Evolutionary conservation across 225 moss, liverwort and hornwort genomes (phyloP), one percentile per base, ranked within the genome.

Genomic region (Neckera pumila): DNA sequence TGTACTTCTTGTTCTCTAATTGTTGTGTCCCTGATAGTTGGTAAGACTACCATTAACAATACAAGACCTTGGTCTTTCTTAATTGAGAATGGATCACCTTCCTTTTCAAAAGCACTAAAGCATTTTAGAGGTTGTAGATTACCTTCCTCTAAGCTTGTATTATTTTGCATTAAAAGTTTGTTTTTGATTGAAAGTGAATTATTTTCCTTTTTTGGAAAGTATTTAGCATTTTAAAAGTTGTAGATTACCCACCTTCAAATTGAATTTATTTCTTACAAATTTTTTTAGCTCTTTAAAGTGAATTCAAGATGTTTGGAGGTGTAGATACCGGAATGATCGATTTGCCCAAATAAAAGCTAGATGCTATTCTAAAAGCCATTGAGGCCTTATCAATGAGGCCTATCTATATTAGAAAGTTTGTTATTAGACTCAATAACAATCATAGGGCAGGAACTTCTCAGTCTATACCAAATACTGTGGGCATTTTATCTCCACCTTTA

Each of bases 91-190:
- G 1, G 4, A 69, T 25, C 10, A 70, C 3, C 3, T 0, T 8
- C 0, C 3, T 70, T n/a, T 3, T 23, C 0, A 0, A 69, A 70
- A 40, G 3, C 0, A 40, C 2, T 8, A 31, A 15, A 70, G 13
- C 8, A 26, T 40, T 25, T 71, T 26, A 40, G 5, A 42, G 2
- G 12, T 49, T 49, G 49, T 5, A 12, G 5, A 49, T 49, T 42
- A 26, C 3, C 5, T 0, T 15, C 5, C 1, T 71, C 9, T 15
- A 42, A 42, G 3, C 16, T 27, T 13, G 0, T 15, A 16, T 42
- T 71, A 9, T 42, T 71, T 42, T 0, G 1, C 9, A 42, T 42
- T 42, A 42, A 26, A 71, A 69, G 0, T 38, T 2, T 71, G 42
- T 71, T 71, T 40, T 40, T 70, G 70, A 26, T 0, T 19, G 47